Conservation (phyloP, 179 eudicot species). For the Monotropa hypopitys region DNA sequence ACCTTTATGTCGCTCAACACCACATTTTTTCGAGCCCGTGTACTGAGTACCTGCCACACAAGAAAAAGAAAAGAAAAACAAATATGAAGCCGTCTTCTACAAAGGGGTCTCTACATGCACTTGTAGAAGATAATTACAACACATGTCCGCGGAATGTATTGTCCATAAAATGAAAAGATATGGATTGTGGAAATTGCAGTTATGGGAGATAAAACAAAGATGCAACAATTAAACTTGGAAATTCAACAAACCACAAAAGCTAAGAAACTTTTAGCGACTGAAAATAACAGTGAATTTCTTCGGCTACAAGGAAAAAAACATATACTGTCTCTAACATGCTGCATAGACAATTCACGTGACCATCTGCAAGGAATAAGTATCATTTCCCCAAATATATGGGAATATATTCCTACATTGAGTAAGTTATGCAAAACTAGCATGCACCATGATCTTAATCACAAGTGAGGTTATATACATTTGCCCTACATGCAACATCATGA, state of each 20-base stretch:
- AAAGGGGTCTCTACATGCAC: neutral
- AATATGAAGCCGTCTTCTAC: neutral
- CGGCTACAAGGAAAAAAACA: neutral
- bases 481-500: neutral
- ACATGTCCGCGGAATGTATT: neutral
- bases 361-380: neutral
- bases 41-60: slow-evolving; percentile 52
- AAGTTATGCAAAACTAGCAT: neutral
- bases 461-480: neutral
- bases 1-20: slow-evolving; percentile 70
- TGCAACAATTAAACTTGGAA: neutral
- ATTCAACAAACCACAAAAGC: neutral
- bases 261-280: neutral
- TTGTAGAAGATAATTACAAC: neutral
- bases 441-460: neutral
- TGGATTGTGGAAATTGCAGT: neutral
- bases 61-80: neutral
- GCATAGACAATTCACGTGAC: neutral
- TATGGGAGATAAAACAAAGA: neutral
- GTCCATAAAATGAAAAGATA: neutral
- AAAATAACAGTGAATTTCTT: neutral
- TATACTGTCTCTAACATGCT: neutral
- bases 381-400: neutral
- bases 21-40: slow-evolving; percentile 96
- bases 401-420: neutral